Evolutionary conservation across 768 basidiomycete genomes (phyloP), one percentile per base, ranked within the genome.

Genomic region (Boletus vermiculosoides): DNA sequence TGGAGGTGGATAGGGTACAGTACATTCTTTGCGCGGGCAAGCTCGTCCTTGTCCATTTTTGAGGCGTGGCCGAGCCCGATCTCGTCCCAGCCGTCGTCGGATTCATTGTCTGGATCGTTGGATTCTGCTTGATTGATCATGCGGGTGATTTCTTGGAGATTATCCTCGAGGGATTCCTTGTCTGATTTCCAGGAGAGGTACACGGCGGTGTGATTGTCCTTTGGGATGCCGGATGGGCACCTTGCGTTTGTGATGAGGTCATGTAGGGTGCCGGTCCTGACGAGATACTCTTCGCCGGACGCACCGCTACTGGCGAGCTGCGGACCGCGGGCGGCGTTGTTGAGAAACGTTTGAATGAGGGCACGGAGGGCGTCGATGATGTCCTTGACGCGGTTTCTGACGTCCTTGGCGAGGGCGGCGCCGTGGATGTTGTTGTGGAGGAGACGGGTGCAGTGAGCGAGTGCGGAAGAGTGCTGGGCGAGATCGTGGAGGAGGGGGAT

Each of bases 11-110:
- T 5, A 39, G 39, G 52, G 15, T 51, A 63, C 68, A 18, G 10
- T 50, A 88, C 88, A 78, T 83, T 84, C 65, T 83, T 82, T 16
- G 83, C 73, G 44, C 84, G 78, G 25, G 77, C 75, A n/a, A 83
- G 65, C 65, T 91, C 89, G 31, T 66, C 67, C 2, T 66, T 59
- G 36, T 76, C 73, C 70, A 88, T 71, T 41, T 71, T 77, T n/a
- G 65, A 72, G 6, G 80, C 69, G n/a, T 71, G 76, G 0, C 80
- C 84, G 18, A 73, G 59, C 0, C 68, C 72, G 12, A 90, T 73
- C 62, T 88, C 87, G 54, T 81, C 81, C 86, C 85, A 87, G 5
- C 85, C 87, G 65, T 83, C 82, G 54, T 80, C 77, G 9, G 49
- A 5, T 3, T 55, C 45, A 22, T 57, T 54, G 7, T 23, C 49